Evolutionary conservation across 768 basidiomycete genomes (phyloP).

Genomic region (Termitomyces sp.): DNA sequence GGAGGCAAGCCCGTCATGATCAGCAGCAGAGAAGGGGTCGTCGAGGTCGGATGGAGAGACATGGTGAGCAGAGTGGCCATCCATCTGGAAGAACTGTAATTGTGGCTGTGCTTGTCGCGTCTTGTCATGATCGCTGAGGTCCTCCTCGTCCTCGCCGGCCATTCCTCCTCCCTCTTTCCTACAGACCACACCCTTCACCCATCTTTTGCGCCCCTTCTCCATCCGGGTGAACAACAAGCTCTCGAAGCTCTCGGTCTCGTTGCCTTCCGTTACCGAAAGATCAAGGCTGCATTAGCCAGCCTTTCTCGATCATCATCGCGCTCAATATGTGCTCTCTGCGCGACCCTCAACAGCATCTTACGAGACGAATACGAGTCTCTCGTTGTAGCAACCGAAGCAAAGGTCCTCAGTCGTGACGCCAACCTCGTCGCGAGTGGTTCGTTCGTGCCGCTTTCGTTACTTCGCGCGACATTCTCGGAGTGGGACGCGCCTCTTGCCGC

Average conservation of each 20-base stretch:
- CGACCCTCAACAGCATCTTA: conserved; percentile 67
- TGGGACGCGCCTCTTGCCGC: conserved; percentile 87
- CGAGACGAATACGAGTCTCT: conserved; percentile 76
- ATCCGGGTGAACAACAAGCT: conserved; percentile 85
- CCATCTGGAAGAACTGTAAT: conserved; percentile 7
- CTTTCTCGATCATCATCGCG: conserved; percentile 59
- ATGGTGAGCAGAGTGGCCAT: conserved; percentile 14
- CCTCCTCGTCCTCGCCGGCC: conserved; percentile 80
- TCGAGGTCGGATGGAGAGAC: conserved; percentile 40
- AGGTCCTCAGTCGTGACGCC: conserved; percentile 68
- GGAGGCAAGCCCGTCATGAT: conserved; percentile 40
- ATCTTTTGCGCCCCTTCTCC: conserved; percentile 64
- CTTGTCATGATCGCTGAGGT: conserved; percentile 75
- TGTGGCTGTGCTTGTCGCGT: conserved; percentile 11
- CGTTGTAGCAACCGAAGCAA: conserved; percentile 76
- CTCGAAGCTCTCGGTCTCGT: conserved; percentile 75
- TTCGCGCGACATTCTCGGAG: conserved; percentile 77
- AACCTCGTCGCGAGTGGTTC: conserved; percentile 72
- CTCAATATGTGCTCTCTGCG: conserved; percentile 75
- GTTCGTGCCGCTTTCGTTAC: conserved; percentile 80
- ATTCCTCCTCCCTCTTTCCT: conserved; percentile 80
- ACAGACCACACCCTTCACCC: conserved; percentile 52
- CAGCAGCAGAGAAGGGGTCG: conserved; percentile 63
- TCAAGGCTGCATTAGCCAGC: conserved; percentile 49
- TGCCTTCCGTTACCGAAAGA: conserved; percentile 67